phyloP scores from a whole-genome alignment of 1,139 yeast genomes.

The Hemisphaericaspora xylofermentans region DNA sequence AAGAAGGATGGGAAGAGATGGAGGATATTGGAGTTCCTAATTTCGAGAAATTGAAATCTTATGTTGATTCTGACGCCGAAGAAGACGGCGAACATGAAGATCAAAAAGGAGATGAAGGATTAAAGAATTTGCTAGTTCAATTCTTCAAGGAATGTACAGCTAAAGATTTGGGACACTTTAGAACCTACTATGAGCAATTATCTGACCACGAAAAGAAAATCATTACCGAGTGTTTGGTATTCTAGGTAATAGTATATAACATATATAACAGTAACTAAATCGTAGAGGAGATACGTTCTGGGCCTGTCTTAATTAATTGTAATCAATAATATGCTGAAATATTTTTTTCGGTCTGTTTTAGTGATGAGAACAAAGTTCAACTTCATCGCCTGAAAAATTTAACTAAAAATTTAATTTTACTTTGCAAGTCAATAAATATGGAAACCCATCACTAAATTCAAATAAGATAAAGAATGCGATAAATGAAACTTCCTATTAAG shows the following conservation, averaged over 20 bases:
- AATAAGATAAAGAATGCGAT: not conserved
- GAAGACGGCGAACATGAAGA: slow-evolving; percentile 30
- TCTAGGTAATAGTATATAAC: slow-evolving; percentile 11
- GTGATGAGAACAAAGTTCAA: too few relatives aligned
- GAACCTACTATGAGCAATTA: slow-evolving; percentile 50
- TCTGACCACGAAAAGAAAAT: slow-evolving; percentile 57
- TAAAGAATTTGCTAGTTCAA: slow-evolving; percentile 47
- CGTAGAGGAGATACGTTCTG: too few relatives aligned
- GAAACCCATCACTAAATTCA: not conserved
- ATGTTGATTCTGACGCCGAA: slow-evolving; percentile 49
- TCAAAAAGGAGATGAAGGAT: slow-evolving; percentile 38
- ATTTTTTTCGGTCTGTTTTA: too few relatives aligned
- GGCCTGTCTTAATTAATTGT: too few relatives aligned
- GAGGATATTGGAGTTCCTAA: slow-evolving; percentile 64
- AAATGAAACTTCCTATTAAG: not conserved
- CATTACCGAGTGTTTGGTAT: slow-evolving; percentile 47
- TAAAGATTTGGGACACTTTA: slow-evolving; percentile 55
- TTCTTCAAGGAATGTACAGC: slow-evolving; percentile 67
- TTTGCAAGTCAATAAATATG: too few relatives aligned
- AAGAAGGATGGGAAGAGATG: slow-evolving; percentile 82
- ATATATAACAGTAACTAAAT: too few relatives aligned
- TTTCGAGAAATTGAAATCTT: slow-evolving; percentile 56
- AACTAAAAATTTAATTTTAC: too few relatives aligned
- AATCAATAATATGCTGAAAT: too few relatives aligned
- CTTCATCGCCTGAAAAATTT: too few relatives aligned